These are phyloP conservation scores for Pyrus bretschneideri DNA, from an alignment of 306 rosid genomes.

Conservation along the genomic window DNA sequence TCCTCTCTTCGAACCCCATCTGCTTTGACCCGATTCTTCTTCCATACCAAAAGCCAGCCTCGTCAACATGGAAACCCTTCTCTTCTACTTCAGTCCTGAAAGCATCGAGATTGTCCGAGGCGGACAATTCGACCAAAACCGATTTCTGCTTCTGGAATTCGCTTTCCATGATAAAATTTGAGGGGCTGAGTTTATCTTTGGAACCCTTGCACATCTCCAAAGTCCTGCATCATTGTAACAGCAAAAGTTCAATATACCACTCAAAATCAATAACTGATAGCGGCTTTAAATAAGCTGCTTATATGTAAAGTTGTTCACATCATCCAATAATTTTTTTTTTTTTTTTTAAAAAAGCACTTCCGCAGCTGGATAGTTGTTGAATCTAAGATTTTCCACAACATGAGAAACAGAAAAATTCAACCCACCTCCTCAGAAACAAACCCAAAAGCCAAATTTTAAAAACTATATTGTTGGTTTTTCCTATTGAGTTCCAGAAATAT, in stretches of 20 bases:
- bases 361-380: neutral
- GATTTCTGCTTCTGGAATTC: constrained; percentile 54
- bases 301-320: neutral
- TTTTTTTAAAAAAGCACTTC: neutral
- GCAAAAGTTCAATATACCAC: constrained; percentile 20
- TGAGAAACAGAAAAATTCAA: neutral
- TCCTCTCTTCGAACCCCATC: constrained; percentile 86
- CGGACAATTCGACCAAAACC: constrained; percentile 72
- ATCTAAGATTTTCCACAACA: neutral
- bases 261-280: neutral
- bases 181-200: constrained; percentile 39
- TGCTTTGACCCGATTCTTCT: constrained; percentile 81
- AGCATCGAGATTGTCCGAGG: constrained; percentile 64
- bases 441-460: neutral
- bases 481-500: neutral
- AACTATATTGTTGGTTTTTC: neutral
- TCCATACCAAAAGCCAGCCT: constrained; percentile 81
- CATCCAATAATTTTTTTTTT: neutral
- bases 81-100: constrained; percentile 62
- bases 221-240: constrained; percentile 46
- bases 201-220: constrained; percentile 67
- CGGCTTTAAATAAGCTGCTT: neutral
- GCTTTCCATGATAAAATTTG: constrained; percentile 51
- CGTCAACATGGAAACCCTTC: constrained; percentile 54
- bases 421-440: neutral